A percentile compares a stretch with the other conserved stretches of the same genome.
Evolutionary conservation across 768 basidiomycete species (phyloP).

Genomic region (Boletellus emodensis): DNA sequence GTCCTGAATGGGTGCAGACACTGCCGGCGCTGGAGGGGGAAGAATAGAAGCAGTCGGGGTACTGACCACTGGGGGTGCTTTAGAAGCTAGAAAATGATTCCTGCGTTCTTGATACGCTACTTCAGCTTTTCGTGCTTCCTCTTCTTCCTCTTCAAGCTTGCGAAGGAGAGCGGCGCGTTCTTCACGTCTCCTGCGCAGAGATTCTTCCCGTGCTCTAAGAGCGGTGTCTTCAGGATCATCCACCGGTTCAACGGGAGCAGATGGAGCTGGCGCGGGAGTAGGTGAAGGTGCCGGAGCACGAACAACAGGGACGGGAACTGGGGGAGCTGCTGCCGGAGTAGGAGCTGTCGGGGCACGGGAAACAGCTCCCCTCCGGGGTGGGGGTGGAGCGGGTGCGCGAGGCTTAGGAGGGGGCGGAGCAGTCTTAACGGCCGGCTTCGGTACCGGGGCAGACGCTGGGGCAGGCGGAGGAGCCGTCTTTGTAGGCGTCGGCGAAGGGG

Average conservation of each 20-base stretch:
- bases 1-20: conserved; percentile 16
- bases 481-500: conserved; percentile 40
- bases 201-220: conserved; percentile 65
- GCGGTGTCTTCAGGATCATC: conserved; percentile 77
- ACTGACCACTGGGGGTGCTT: conserved; percentile 29
- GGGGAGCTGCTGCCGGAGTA: conserved; percentile 18
- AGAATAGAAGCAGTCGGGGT: conserved; percentile 30
- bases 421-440: conserved; percentile 34
- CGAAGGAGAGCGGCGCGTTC: conserved; percentile 68
- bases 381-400: conserved; percentile 38
- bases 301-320: conserved; percentile 18
- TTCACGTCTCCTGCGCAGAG: conserved; percentile 66
- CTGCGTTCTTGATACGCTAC: conserved; percentile 36
- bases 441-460: conserved; percentile 32
- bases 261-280: conserved; percentile 31
- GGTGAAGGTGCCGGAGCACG: conserved; percentile 46
- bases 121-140: conserved; percentile 48
- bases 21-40: conserved; percentile 34
- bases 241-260: conserved; percentile 32
- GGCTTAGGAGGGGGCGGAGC: conserved; percentile 35
- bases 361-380: conserved; percentile 18
- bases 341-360: conserved; percentile 18
- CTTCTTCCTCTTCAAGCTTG: conserved; percentile 65
- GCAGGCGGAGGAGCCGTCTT: conserved; percentile 42
- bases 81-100: conserved; percentile 37